A percentile compares a stretch with the other conserved stretches of the same genome.
phyloP scores from a whole-genome alignment of 441 rosid species.

The Capsella rubella region DNA sequence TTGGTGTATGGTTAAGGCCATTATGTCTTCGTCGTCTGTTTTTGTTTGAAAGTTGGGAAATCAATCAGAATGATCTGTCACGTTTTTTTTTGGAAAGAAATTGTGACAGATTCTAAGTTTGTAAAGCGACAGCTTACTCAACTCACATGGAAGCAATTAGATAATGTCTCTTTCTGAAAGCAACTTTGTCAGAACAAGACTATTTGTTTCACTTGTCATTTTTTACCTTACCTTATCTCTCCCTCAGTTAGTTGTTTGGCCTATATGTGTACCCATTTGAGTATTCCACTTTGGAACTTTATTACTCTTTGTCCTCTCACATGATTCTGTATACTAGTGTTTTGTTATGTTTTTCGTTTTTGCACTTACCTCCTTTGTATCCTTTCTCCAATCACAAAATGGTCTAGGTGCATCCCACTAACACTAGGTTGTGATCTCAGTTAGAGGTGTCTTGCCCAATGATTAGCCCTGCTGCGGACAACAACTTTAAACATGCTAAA shows the following conservation, averaged over 20 bases:
- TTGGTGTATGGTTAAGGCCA: constrained; percentile 30
- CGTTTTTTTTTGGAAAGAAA: constrained; percentile 1
- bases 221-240: not conserved
- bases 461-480: too few relatives aligned
- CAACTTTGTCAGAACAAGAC: not conserved
- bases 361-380: not conserved
- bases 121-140: constrained; percentile 35
- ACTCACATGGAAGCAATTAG: constrained; percentile 36
- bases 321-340: not conserved
- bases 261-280: constrained; percentile 1
- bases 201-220: constrained; percentile 8
- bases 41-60: not conserved
- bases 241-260: not conserved
- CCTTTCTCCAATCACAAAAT: not conserved
- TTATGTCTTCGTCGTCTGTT: constrained; percentile 20
- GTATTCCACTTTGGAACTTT: not conserved
- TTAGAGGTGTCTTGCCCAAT: not conserved
- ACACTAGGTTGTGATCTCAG: not conserved
- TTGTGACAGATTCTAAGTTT: constrained; percentile 27
- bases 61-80: constrained; percentile 24
- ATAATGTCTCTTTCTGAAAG: constrained; percentile 33
- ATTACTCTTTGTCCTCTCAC: not conserved
- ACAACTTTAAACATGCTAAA: too few relatives aligned
- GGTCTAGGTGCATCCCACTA: not conserved
- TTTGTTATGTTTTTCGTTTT: not conserved